These are phyloP conservation scores for Schizonepeta tenuifolia DNA, from an alignment of 257 asterid genomes.

Conservation along the genomic window DNA sequence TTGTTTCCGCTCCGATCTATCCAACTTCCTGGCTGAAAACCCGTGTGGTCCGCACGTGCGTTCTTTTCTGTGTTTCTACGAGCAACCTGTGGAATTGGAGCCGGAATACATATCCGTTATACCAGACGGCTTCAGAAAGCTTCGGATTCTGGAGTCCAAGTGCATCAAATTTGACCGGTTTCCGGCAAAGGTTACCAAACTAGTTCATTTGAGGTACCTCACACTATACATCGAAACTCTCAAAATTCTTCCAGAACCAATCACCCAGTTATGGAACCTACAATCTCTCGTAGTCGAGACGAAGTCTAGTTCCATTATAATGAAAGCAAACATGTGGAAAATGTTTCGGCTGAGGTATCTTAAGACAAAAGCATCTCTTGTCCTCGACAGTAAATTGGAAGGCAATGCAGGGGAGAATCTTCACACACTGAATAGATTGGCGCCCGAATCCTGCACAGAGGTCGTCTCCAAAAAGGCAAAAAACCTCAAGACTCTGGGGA, in stretches of 20 bases:
- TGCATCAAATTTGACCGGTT: conserved; percentile 37
- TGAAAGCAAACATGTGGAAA: conserved; percentile 41
- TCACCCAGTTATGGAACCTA: conserved; percentile 43
- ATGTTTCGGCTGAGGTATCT: conserved; percentile 49
- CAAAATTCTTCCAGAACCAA: conserved; percentile 33
- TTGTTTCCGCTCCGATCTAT: conserved; percentile 42
- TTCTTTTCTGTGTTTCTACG: conserved; percentile 44
- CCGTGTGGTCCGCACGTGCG: conserved; percentile 44
- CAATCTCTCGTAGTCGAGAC: conserved; percentile 47
- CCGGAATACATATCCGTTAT: conserved; percentile 6
- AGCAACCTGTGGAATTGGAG: not conserved
- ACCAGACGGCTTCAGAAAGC: conserved; percentile 42
- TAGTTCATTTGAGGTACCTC: conserved; percentile 53
- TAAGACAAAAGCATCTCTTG: conserved; percentile 41
- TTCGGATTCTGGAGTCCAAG: conserved; percentile 46
- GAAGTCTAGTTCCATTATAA: not conserved
- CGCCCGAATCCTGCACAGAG: conserved; percentile 38
- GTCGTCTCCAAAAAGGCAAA: conserved; percentile 28
- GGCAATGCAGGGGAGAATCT: conserved; percentile 30
- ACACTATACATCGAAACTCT: conserved; percentile 32
- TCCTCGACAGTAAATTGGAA: not conserved
- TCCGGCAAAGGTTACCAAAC: conserved; percentile 29
- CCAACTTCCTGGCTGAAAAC: conserved; percentile 24
- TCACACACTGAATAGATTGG: conserved; percentile 41
- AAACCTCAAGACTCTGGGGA: conserved; percentile 36